Base-by-base conservation (phyloP, 768 basidiomycete genomes). In the Tephrocybe sp. region DNA sequence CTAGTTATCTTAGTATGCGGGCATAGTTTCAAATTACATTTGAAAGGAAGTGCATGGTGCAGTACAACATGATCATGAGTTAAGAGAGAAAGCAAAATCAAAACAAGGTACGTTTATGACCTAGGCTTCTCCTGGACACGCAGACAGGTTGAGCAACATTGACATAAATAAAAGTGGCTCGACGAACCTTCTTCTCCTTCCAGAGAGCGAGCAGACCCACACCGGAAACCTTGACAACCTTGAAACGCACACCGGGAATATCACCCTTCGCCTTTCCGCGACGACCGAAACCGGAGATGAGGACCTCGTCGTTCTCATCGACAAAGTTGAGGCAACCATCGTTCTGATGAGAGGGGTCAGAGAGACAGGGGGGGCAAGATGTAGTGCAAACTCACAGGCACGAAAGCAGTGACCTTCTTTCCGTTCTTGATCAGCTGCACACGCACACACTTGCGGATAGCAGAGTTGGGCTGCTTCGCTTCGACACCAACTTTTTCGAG, bases 361-460 rank as follows among this genome's bases (percentile, higher is more conserved):
- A 38, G 28, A 42, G 37, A 45, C 30, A 9, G 2, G 36, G 11
- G 25, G 3, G 25, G 6, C 10, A 24, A 15, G n/a, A 50, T n/a
- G n/a, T 21, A 15, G 24, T 17, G 23, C 33, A 43, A 9, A 83
- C 91, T 61, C 64, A 92, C 92, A 56, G 96, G 96, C 34, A 98
- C 97, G 87, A 99, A 99, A 66, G 97, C 97, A 58, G 96, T 98
- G 70, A 99, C 96, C 73, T 98, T 98, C 88, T 99, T 99, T 61
- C 97, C 97, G 79, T 99, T 99, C 85, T 99, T 99, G 74, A 99
- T 98, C 62, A 99, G 82, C 68, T 99, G 97, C 57, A 99, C 97
- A 78, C 97, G 93, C 62, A 99, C 97, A 80, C 97, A 99, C 74
- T 99, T 99, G 74, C 97, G 94, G 75, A 99, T 98, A 71, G 97